These are phyloP conservation scores for Hortiboletus flavorubellus DNA, from an alignment of 768 basidiomycete species.

Conservation along the genomic window DNA sequence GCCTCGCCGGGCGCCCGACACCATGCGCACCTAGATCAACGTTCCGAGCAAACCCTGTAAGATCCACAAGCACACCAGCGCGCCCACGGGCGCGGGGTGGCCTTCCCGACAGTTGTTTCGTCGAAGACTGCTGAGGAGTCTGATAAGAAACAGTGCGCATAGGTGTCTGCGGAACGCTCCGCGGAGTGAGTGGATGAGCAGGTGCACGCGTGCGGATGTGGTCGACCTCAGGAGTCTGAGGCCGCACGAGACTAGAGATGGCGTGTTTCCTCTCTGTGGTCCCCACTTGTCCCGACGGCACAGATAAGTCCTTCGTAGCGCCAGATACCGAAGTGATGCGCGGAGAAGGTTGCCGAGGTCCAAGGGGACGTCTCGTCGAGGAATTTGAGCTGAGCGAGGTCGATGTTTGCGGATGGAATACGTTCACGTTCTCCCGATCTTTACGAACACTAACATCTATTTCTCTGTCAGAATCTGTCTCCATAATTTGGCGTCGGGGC, in stretches of 20 bases:
- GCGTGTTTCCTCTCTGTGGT: slow-evolving; percentile 5
- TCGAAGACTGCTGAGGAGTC: slow-evolving; percentile 13
- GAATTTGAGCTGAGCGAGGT: slow-evolving; percentile 21
- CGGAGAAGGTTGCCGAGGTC: slow-evolving; percentile 20
- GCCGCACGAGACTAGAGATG: neutral
- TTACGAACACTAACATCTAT: neutral
- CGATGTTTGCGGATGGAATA: slow-evolving; percentile 12
- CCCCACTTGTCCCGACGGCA: neutral
- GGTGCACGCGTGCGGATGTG: slow-evolving; percentile 13
- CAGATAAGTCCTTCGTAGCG: neutral
- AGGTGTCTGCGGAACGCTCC: slow-evolving; percentile 7
- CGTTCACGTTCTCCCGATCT: neutral
- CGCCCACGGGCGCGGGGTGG: slow-evolving; percentile 27
- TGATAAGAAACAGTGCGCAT: slow-evolving; percentile 21
- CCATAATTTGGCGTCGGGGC: slow-evolving; percentile 11
- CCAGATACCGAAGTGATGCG: slow-evolving; percentile 2
- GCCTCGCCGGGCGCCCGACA: slow-evolving; percentile 18
- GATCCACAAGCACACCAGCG: slow-evolving; percentile 37
- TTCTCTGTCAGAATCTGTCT: neutral
- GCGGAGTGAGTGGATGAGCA: neutral
- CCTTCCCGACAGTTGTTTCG: slow-evolving; percentile 28
- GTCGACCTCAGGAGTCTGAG: neutral
- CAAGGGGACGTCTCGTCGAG: slow-evolving; percentile 22
- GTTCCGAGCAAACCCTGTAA: slow-evolving; percentile 37
- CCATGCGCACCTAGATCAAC: slow-evolving; percentile 31